Evolutionary conservation across 805 yeast genomes (phyloP).

Genomic region (Starmerella geochares): DNA sequence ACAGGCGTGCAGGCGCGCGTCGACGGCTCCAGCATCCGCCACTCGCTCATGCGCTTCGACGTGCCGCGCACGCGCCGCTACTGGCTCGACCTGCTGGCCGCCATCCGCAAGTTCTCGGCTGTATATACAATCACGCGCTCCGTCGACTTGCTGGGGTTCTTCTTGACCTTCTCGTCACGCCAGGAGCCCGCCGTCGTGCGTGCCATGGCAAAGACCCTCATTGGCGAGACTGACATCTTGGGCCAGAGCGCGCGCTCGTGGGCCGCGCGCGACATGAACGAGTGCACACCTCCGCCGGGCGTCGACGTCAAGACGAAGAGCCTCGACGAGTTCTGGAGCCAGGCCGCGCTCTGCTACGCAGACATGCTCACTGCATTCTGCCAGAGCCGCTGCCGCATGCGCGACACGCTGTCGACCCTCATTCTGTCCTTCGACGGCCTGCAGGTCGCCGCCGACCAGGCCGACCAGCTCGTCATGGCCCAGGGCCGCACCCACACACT

Average conservation of each 20-base stretch:
- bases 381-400: constrained; percentile 71
- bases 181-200: constrained; percentile 27
- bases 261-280: constrained; percentile 36
- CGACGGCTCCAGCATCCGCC: constrained; percentile 13
- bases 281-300: constrained; percentile 26
- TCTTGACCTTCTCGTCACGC: constrained; percentile 27
- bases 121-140: constrained; percentile 23
- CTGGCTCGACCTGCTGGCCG: constrained; percentile 19
- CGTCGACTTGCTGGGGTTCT: constrained; percentile 29
- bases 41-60: not conserved
- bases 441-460: constrained; percentile 61
- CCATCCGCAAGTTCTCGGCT: constrained; percentile 17
- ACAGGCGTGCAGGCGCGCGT: constrained; percentile 15
- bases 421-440: constrained; percentile 61
- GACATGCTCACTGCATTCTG: constrained; percentile 39
- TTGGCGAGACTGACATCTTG: constrained; percentile 16
- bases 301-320: constrained; percentile 22
- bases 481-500: constrained; percentile 18
- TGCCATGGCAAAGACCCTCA: constrained; percentile 24
- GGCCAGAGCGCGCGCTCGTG: constrained; percentile 23
- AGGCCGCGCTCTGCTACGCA: constrained; percentile 37
- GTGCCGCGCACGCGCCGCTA: constrained; percentile 22
- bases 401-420: constrained; percentile 58
- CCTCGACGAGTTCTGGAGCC: constrained; percentile 29
- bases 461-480: constrained; percentile 40